Conservation (phyloP, 2,329 filamentous ascomycete species). For the Harringtonia aguacate region DNA sequence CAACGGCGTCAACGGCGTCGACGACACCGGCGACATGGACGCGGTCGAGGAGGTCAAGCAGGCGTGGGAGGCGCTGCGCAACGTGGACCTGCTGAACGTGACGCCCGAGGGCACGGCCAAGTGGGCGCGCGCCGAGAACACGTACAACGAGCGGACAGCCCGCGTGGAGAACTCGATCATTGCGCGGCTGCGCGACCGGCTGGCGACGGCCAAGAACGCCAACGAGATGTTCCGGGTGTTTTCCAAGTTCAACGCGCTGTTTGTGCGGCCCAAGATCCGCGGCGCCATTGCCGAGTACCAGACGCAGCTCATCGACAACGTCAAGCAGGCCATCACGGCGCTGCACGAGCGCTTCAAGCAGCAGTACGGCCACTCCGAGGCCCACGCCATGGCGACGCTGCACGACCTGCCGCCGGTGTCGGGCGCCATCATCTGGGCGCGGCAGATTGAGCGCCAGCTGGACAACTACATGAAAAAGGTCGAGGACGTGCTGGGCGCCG, state of each 20-base stretch:
- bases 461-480: conserved; percentile 98
- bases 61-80: conserved; percentile 86
- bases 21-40: conserved; percentile 95
- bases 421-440: conserved; percentile 93
- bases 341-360: conserved; percentile 97
- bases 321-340: conserved; percentile 88
- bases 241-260: conserved; percentile 98
- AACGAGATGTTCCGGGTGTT: conserved; percentile 99
- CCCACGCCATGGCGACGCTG: conserved; percentile 94
- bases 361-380: conserved; percentile 96
- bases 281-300: conserved; percentile 98
- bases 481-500: conserved; percentile 90
- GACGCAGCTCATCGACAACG: conserved; percentile 93
- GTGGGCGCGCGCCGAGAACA: conserved; percentile 90
- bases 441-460: conserved; percentile 92
- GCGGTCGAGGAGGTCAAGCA: conserved; percentile 93
- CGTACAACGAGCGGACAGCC: conserved; percentile 95
- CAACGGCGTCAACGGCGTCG: conserved; percentile 67
- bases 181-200: conserved; percentile 77
- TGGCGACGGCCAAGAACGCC: conserved; percentile 91
- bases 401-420: conserved; percentile 93
- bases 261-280: conserved; percentile 97
- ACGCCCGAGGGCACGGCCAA: conserved; percentile 78
- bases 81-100: conserved; percentile 91
- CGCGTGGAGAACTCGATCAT: conserved; percentile 99